Base-by-base conservation (phyloP, 2,329 filamentous ascomycete genomes). In the Neonectria sp. region DNA sequence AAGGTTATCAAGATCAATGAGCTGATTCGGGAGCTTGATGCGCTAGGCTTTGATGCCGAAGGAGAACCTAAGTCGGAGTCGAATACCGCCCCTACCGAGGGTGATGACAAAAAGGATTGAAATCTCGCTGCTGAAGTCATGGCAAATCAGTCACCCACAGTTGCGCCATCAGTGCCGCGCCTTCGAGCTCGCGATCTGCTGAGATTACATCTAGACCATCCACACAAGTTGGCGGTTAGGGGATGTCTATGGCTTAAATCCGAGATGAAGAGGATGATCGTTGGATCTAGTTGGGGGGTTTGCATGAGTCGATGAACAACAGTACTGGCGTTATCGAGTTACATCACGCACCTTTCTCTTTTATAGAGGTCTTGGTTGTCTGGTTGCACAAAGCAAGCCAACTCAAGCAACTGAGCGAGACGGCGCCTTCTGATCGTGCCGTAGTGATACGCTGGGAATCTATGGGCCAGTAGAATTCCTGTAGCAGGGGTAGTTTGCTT, bases 1-100 rank as follows among this genome's bases (percentile, higher is more conserved):
- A 99, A 99, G 84, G 94, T 99, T 62, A 97, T 97, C 80, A 97
- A 96, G 82, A 97, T 99, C 79, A 94, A 94, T 70, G 96, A 99
- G 83, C 87, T 99, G 57, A 91, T 98, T 65, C 89, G 95, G 13
- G 95, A 98, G 79, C 83, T 99, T 63, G 93, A 97, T 75, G 88
- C 89, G 3, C 85, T 99, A 31, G 95, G 95, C 0, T 94, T 98
- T 70, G 92, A 97, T 79, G 82, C 89, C 1, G 92, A 97, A 11
- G 94, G 92, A 3, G 92, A 95, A 70, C 82, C 82, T 2, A 86
- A 85, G 71, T 62, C 67, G 7, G 71, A 74, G 48, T 15, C 57
- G 3, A 69, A 70, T 25, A 64, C 62, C 6, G 21, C 60, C 7
- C 45, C 64, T 27, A 25, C 55, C 25, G 51, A 63, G 2, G 61